Percentiles rank a stretch among this genome's conserved stretches.
phyloP scores from a whole-genome alignment of 2,329 filamentous ascomycete genomes.

The Monilinia laxa region DNA sequence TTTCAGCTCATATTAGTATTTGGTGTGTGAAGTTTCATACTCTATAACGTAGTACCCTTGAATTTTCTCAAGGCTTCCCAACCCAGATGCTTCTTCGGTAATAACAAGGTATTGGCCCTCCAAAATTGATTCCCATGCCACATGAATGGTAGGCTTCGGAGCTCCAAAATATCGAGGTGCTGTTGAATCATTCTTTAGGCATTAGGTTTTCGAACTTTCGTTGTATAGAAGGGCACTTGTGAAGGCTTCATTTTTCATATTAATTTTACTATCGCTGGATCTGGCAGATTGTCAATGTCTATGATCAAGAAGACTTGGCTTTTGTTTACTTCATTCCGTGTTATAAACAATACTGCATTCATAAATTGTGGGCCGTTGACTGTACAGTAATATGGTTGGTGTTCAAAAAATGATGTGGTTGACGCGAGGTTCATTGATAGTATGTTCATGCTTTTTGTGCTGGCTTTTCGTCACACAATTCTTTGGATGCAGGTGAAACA shows the following conservation, averaged over 20 bases:
- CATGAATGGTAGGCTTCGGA: conserved; percentile 29
- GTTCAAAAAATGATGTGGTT: not conserved
- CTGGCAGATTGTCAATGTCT: not conserved
- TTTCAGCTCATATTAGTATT: not conserved
- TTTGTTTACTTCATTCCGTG: not conserved
- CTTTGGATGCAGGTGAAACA: too few species aligned
- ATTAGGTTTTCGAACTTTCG: conserved; percentile 24
- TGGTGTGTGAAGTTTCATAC: conserved; percentile 18
- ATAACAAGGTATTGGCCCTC: conserved; percentile 29
- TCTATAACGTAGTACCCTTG: conserved; percentile 26
- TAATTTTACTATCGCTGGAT: conserved; percentile 23
- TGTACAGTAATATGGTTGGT: not conserved
- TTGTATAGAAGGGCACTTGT: conserved; percentile 32
- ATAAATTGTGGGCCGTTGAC: not conserved
- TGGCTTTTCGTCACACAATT: not conserved
- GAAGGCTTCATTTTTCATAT: conserved; percentile 27
- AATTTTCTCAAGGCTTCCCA: conserved; percentile 24
- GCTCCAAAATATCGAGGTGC: conserved; percentile 28
- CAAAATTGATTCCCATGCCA: conserved; percentile 29
- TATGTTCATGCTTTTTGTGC: not conserved
- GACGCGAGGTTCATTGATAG: not conserved
- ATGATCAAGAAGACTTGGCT: not conserved
- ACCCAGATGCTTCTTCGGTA: conserved; percentile 24
- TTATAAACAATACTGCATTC: not conserved
- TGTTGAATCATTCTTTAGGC: conserved; percentile 26